phyloP scores from a whole-genome alignment of 305 asterid genomes.

The Fraxinus xanthoxyloides region DNA sequence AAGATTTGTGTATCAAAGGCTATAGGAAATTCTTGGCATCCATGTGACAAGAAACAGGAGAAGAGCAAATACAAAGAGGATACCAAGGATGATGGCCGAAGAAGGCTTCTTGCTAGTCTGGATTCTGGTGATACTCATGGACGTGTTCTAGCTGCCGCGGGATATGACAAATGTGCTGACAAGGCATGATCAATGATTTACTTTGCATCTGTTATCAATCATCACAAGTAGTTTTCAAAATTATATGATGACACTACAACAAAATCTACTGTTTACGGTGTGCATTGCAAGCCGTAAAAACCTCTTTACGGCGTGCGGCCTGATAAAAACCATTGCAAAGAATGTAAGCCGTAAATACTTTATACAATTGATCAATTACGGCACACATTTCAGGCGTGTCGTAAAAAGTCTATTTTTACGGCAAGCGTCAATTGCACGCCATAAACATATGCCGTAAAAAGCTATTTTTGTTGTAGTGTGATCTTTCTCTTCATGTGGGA shows the following conservation, averaged over 20 bases:
- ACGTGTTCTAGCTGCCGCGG: slow-evolving; percentile 40
- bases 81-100: slow-evolving; percentile 4
- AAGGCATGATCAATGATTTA: slow-evolving; percentile 29
- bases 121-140: slow-evolving; percentile 23
- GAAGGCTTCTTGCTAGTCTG: slow-evolving; percentile 30
- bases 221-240: neutral
- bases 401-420: too few relatives aligned
- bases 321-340: too few relatives aligned
- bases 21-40: slow-evolving; percentile 49
- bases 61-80: neutral
- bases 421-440: too few relatives aligned
- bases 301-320: too few relatives aligned
- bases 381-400: too few relatives aligned
- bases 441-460: too few relatives aligned
- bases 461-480: neutral
- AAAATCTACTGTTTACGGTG: too few relatives aligned
- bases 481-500: neutral
- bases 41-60: slow-evolving; percentile 37
- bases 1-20: slow-evolving; percentile 40
- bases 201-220: neutral
- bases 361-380: too few relatives aligned
- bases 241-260: neutral
- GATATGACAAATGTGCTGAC: slow-evolving; percentile 42
- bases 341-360: too few relatives aligned
- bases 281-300: too few relatives aligned